A percentile compares a stretch with the other conserved stretches of the same genome.
These are phyloP conservation scores for Gastrodia elata DNA, from an alignment of 106 monocot species.

Conservation along the genomic window DNA sequence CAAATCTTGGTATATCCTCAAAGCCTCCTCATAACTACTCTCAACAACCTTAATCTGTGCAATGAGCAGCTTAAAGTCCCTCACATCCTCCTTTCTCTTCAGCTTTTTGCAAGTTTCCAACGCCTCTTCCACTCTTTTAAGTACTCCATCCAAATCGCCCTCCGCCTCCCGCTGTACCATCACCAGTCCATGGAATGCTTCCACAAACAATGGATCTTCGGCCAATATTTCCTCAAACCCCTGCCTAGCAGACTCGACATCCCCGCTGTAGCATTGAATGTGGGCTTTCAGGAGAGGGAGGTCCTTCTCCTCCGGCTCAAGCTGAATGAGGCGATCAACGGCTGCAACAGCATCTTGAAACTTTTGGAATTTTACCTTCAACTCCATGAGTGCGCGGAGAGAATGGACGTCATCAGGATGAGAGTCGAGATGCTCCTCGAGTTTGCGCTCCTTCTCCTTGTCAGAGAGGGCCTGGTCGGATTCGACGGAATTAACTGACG, in stretches of 20 bases:
- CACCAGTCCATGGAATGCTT: constrained; percentile 81
- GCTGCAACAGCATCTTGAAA: constrained; percentile 36
- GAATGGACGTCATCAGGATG: constrained; percentile 21
- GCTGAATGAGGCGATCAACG: constrained; percentile 43
- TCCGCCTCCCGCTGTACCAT: constrained; percentile 20
- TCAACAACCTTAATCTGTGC: constrained; percentile 59
- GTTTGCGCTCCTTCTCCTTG: constrained; percentile 20
- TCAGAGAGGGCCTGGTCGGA: constrained; percentile 10
- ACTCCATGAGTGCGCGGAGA: constrained; percentile 52
- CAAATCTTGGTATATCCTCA: constrained; percentile 58
- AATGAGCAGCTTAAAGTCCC: constrained; percentile 67
- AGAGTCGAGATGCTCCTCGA: constrained; percentile 32
- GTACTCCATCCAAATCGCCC: constrained; percentile 21
- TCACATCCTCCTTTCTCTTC: constrained; percentile 45
- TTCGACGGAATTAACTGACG: constrained; percentile 5
- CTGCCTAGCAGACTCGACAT: constrained; percentile 28
- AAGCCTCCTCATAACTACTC: constrained; percentile 46
- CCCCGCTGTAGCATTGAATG: constrained; percentile 41
- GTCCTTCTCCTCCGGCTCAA: constrained; percentile 46
- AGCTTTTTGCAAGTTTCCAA: constrained; percentile 50
- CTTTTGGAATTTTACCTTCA: constrained; percentile 34
- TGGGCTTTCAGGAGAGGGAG: constrained; percentile 53
- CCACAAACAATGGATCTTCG: constrained; percentile 50
- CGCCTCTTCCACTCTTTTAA: constrained; percentile 34
- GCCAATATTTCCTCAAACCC: constrained; percentile 51